phyloP scores from a whole-genome alignment of 306 rosid genomes.

The Malus asiatica region DNA sequence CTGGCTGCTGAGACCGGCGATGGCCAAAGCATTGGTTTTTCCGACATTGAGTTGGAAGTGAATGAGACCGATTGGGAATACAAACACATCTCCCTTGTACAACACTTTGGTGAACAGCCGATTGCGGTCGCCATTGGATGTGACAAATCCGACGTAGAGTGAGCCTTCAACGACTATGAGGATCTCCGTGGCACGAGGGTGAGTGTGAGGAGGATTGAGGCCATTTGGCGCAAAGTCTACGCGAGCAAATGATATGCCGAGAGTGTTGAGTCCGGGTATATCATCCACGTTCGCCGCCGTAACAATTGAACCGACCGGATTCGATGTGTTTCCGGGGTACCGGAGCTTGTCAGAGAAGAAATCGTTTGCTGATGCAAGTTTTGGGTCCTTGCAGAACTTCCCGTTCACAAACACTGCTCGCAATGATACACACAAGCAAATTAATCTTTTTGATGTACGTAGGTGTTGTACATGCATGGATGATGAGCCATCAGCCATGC shows the following conservation, averaged over 20 bases:
- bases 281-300: background rate
- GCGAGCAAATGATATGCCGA: constrained; percentile 2
- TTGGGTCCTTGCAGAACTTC: background rate
- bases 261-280: background rate
- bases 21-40: background rate
- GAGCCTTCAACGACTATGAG: background rate
- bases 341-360: background rate
- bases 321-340: background rate
- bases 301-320: background rate
- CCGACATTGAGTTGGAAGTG: background rate
- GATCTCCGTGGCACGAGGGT: background rate
- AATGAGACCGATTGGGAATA: background rate
- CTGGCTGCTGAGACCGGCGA: background rate
- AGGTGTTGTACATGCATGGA: no score
- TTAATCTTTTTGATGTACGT: no score
- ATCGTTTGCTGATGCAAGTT: background rate
- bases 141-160: constrained; percentile 9
- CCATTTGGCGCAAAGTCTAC: background rate
- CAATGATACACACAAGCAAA: background rate
- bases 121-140: background rate
- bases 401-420: constrained; percentile 5
- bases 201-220: constrained; percentile 10
- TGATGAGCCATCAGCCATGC: no score
- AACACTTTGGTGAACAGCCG: background rate
- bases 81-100: background rate